Base-by-base conservation (phyloP, 1,284 basidiomycete species). In the Cryptococcus sp. region DNA sequence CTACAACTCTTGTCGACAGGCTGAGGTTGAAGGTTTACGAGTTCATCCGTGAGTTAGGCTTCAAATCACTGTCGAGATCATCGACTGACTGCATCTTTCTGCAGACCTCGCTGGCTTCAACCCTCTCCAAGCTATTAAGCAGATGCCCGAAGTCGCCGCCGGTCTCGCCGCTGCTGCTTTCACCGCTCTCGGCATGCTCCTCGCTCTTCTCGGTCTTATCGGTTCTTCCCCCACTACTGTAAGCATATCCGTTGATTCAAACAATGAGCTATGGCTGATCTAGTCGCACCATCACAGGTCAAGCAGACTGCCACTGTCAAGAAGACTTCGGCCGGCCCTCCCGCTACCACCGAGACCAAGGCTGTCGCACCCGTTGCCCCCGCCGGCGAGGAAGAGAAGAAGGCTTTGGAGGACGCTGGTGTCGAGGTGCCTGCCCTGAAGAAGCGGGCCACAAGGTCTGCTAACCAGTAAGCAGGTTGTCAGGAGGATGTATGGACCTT, bases 91-190 rank as follows among this genome's bases (percentile, higher is more conserved):
- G 16, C 52, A 16, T 40, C n/a, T 39, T n/a, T 46, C 15, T 13
- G 19, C 45, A 71, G 70, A 70, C 56, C 71, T 76, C 55, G 66
- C 64, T 46, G 63, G 67, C 50, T 61, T 72, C 53, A 70, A 76
- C 68, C 61, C 69, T 45, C 49, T 66, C 69, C 85, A 81, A 59
- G 94, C 89, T 81, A 82, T 91, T 75, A 90, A 91, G 76, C 81
- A 82, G 68, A 88, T 89, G 81, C 93, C 93, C 54, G 88, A 92
- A 79, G 90, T 90, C 57, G 91, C 87, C 69, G 88, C 84, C 54
- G 88, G 86, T 63, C 82, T 95, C 62, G 83, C 82, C 61, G 87
- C 86, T 60, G 85, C 84, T 51, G 69, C 90, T 54, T 82, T 93
- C 70, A 90, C 88, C 47, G 75, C 94, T 69, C 84, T 96, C 73